phyloP scores from a whole-genome alignment of 441 rosid genomes.

The Pelargonium australe region DNA sequence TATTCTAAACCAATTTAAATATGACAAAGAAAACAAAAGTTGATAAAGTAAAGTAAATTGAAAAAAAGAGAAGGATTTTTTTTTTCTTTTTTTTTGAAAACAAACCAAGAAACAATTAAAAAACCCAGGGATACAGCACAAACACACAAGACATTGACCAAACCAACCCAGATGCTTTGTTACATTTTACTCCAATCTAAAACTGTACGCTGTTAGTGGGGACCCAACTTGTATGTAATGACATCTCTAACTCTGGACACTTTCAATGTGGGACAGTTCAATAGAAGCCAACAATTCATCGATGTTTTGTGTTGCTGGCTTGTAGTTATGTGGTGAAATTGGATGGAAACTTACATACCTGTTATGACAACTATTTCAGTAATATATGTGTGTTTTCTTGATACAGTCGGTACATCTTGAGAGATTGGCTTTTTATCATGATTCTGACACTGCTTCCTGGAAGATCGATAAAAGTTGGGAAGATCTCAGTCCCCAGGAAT shows the following conservation, averaged over 20 bases:
- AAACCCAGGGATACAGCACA: not conserved
- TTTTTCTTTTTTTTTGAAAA: too few relatives aligned
- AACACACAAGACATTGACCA: not conserved
- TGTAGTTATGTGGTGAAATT: not conserved
- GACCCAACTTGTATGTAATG: not conserved
- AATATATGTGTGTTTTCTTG: constrained; percentile 18
- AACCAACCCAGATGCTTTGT: not conserved
- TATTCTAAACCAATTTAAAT: too few relatives aligned
- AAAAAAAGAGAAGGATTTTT: too few relatives aligned
- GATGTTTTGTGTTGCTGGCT: not conserved
- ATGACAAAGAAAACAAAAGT: too few relatives aligned
- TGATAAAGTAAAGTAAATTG: too few relatives aligned
- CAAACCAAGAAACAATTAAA: too few relatives aligned
- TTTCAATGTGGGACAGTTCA: too few relatives aligned
- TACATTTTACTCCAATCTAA: not conserved
- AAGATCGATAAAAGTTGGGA: constrained; percentile 82
- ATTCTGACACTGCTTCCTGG: constrained; percentile 76
- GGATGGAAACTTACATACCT: not conserved
- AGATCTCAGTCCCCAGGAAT: constrained; percentile 76
- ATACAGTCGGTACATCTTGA: constrained; percentile 87
- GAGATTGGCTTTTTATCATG: constrained; percentile 95
- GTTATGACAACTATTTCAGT: not conserved
- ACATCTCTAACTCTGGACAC: too few relatives aligned
- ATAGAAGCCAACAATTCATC: too few relatives aligned
- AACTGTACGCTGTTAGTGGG: not conserved